Percentiles rank a stretch among this genome's conserved stretches.
phyloP scores from a whole-genome alignment of 129 eudicot species.

The Helianthus tuberosus region DNA sequence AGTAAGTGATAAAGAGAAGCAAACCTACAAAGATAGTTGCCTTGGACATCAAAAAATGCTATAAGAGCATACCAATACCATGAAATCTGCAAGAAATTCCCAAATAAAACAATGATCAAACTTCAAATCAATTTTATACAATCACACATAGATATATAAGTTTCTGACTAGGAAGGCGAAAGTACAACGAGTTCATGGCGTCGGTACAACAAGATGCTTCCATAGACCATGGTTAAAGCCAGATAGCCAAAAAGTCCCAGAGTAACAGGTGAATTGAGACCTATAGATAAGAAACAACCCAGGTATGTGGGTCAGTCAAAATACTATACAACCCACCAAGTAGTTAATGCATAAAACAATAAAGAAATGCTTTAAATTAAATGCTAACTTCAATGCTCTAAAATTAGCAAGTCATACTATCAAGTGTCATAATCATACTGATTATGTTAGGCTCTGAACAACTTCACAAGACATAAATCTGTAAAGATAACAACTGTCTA shows the following conservation, averaged over 20 bases:
- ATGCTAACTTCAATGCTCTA: neutral
- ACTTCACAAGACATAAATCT: no score
- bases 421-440: no score
- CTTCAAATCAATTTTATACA: no score
- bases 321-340: no score
- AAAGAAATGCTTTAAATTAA: neutral
- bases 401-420: neutral
- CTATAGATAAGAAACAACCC: conserved; percentile 28
- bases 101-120: neutral
- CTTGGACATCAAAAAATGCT: conserved; percentile 86
- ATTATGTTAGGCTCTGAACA: no score
- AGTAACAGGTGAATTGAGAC: conserved; percentile 54
- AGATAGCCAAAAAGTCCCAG: conserved; percentile 50
- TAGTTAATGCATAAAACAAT: no score
- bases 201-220: conserved; percentile 56
- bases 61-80: conserved; percentile 54
- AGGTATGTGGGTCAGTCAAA: no score
- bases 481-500: no score
- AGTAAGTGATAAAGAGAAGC: conserved; percentile 11
- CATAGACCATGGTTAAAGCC: conserved; percentile 53
- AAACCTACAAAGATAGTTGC: conserved; percentile 77
- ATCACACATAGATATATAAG: no score
- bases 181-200: conserved; percentile 48
- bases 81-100: conserved; percentile 20
- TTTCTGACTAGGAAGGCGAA: neutral